These are phyloP conservation scores for Geosiphon pyriformis DNA, from an alignment of 192 early-diverging fungal species.

Conservation along the genomic window DNA sequence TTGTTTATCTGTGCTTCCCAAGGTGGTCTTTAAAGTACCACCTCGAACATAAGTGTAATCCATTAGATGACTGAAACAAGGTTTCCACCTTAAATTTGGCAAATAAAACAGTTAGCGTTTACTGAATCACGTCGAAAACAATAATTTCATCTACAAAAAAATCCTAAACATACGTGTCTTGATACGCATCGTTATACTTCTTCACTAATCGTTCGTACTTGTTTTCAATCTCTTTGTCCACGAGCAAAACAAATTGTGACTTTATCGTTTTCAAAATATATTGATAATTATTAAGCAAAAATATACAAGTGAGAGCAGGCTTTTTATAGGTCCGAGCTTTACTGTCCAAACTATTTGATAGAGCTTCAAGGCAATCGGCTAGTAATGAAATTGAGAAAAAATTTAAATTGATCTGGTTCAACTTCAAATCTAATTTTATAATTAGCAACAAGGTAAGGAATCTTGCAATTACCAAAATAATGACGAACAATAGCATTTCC, in stretches of 20 bases:
- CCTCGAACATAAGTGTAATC: conserved; percentile 67
- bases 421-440: no score
- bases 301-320: conserved; percentile 56
- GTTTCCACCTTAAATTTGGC: conserved; percentile 52
- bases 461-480: conserved; percentile 29
- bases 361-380: conserved; percentile 52
- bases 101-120: not conserved
- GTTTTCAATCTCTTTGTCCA: conserved; percentile 40
- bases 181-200: conserved; percentile 44
- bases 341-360: conserved; percentile 54
- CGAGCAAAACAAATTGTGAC: conserved; percentile 44
- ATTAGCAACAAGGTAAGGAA: no score
- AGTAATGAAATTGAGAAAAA: not conserved
- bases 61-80: conserved; percentile 67
- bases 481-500: conserved; percentile 29
- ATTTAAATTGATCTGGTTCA: no score
- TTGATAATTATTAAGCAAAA: conserved; percentile 80
- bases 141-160: not conserved
- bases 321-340: conserved; percentile 73
- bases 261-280: conserved; percentile 65
- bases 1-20: conserved; percentile 65
- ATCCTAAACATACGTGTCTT: conserved; percentile 33
- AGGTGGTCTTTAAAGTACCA: conserved; percentile 50
- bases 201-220: conserved; percentile 52
- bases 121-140: not conserved